Evolutionary conservation across 2,329 filamentous ascomycete species (phyloP).

Genomic region (Grosmannia serpens): DNA sequence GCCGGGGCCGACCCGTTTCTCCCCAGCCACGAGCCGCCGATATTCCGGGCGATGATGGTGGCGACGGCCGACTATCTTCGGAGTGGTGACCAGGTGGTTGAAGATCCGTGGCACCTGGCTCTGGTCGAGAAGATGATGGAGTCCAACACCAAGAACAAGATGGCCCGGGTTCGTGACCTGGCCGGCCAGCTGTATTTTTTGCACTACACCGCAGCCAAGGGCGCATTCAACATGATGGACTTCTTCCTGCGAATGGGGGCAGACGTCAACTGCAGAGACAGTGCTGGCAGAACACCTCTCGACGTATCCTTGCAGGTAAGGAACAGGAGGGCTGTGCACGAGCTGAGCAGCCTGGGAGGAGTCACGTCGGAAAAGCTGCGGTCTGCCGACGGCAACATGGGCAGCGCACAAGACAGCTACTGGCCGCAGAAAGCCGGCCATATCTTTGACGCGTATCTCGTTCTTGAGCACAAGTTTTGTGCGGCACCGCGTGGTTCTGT

Average conservation of each 20-base stretch:
- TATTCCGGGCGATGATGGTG: background rate
- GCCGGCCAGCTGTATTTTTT: background rate
- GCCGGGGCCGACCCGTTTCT: background rate
- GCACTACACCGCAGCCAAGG: background rate
- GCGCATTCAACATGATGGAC: background rate
- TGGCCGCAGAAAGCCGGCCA: background rate
- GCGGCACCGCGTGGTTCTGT: background rate
- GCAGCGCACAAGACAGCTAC: background rate
- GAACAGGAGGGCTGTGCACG: background rate
- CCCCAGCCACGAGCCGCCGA: background rate
- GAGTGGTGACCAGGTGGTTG: background rate
- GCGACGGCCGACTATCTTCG: background rate
- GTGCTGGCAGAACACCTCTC: background rate
- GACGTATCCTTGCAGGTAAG: background rate
- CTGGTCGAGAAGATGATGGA: background rate
- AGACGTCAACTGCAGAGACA: background rate
- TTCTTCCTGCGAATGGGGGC: background rate
- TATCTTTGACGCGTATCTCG: background rate
- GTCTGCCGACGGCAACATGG: background rate
- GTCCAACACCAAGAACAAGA: background rate
- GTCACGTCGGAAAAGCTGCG: background rate
- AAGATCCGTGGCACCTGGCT: background rate
- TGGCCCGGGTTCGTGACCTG: background rate
- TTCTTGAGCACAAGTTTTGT: background rate
- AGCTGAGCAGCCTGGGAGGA: background rate